Evolutionary conservation across 345 rosid species (phyloP), one percentile per base, ranked within the genome.

Genomic region (Gossypium longicalyx): DNA sequence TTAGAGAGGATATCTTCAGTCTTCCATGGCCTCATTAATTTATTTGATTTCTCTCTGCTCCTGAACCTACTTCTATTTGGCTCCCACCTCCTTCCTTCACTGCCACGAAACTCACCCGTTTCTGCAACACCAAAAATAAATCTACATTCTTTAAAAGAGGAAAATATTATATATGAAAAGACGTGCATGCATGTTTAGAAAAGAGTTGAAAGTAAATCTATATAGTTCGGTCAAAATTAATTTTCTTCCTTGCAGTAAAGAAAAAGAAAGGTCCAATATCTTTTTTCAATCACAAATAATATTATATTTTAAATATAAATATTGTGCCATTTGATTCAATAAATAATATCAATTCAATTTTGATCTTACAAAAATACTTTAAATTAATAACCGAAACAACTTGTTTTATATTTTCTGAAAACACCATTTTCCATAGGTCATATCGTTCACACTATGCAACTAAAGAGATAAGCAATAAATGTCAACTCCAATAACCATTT

Each of bases 21-120:
- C 61, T 43, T 22, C 41, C 41, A 34, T 34, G 41, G 7, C 41
- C 41, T 34, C 7, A 4, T 34, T 34, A 34, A 34, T 34, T 34
- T 4, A 48, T 12, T 48, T 10, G 4, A 48, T 11, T 48, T 48
- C 52, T 12, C 62, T 57, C 62, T 34, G 38, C 38, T 34, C 38
- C 38, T 4, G 38, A 34, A 34, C 6, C 38, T 4, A 90, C 91
- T 1, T 85, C 85, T 76, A 88, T 86, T 71, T 86, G 91, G 88
- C 68, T 83, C 60, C 85, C 41, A 34, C 41, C 90, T 75, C 82
- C 92, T 79, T 78, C 98, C 19, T 66, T 84, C 75, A 81, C 69
- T 47, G 91, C 79, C 84, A 77, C 67, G 91, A 91, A 93, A 83
- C 89, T 95, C 79, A 93, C 99, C 70, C 97, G 84, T 74, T 77